Conservation (phyloP, 116 monocot genomes). For the Zostera marina region DNA sequence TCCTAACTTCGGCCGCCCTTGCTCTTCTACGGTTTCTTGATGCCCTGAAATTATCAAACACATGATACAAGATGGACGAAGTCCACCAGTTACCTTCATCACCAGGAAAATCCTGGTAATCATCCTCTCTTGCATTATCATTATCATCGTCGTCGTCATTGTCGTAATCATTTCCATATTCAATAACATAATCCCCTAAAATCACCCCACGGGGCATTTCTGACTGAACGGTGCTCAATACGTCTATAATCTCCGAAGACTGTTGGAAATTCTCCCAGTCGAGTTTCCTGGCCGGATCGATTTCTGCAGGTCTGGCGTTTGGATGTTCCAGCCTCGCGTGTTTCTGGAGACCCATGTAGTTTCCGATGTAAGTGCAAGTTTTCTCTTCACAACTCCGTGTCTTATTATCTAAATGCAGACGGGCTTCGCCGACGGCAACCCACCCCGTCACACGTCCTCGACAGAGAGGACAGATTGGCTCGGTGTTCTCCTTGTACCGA, state of each 20-base stretch:
- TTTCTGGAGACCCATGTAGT: slow-evolving; percentile 33
- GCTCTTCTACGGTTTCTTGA: slow-evolving; percentile 49
- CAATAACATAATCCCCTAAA: slow-evolving; percentile 77
- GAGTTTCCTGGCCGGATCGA: slow-evolving; percentile 49
- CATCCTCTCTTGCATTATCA: slow-evolving; percentile 28
- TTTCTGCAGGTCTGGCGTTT: slow-evolving; percentile 44
- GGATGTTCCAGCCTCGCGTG: slow-evolving; percentile 45
- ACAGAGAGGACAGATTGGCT: slow-evolving; percentile 59
- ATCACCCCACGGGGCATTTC: slow-evolving; percentile 60
- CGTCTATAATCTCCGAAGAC: slow-evolving; percentile 73
- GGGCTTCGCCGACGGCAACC: slow-evolving; percentile 43
- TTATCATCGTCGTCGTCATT: no score
- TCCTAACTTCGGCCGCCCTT: slow-evolving; percentile 11
- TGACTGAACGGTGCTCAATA: slow-evolving; percentile 54
- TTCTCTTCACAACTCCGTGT: slow-evolving; percentile 51
- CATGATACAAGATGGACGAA: slow-evolving; percentile 49
- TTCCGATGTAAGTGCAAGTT: slow-evolving; percentile 33
- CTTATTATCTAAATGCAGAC: slow-evolving; percentile 29
- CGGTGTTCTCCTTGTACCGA: slow-evolving; percentile 32
- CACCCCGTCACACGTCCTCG: slow-evolving; percentile 61
- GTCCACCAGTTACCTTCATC: slow-evolving; percentile 69
- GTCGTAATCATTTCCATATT: slow-evolving; percentile 38
- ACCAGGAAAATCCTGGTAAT: slow-evolving; percentile 49
- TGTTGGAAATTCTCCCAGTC: slow-evolving; percentile 90
- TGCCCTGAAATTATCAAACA: slow-evolving; percentile 39